Percentiles rank a stretch among this genome's conserved stretches.
These are phyloP conservation scores for Circinella umbellata DNA, from an alignment of 371 early-diverging fungal species.

Conservation along the genomic window DNA sequence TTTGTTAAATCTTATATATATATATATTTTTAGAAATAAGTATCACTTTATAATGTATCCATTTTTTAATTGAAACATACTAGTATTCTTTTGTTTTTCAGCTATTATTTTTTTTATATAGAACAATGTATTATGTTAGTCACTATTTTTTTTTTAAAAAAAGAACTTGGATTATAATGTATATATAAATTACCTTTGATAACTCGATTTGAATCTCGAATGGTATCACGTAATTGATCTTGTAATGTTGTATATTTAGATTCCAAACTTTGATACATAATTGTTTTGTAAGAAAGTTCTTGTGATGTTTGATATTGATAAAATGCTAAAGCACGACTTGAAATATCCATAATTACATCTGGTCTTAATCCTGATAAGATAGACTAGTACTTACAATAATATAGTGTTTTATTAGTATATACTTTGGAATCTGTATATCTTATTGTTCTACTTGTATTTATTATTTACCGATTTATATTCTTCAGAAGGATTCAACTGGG, in stretches of 20 bases:
- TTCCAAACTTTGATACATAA: constrained; percentile 57
- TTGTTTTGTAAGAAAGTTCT: constrained; percentile 64
- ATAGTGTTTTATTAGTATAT: too few species aligned
- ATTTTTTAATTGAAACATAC: too few species aligned
- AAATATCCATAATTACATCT: constrained; percentile 76
- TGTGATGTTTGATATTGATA: constrained; percentile 79
- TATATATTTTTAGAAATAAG: neutral
- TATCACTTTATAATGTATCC: too few species aligned
- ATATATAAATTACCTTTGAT: constrained; percentile 47
- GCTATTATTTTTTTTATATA: constrained; percentile 7
- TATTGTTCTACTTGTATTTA: too few species aligned
- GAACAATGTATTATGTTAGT: neutral
- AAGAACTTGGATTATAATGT: neutral
- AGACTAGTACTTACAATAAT: too few species aligned
- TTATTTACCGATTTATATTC: constrained; percentile 63
- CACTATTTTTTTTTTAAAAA: neutral
- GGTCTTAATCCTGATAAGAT: constrained; percentile 80
- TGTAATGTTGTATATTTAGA: constrained; percentile 53
- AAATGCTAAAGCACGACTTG: constrained; percentile 74
- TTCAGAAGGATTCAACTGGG: constrained; percentile 74
- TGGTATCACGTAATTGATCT: constrained; percentile 49
- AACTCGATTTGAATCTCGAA: constrained; percentile 57
- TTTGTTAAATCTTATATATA: constrained; percentile 36
- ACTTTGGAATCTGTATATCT: neutral
- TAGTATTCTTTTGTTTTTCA: constrained; percentile 25